Evolutionary conservation across 192 early-diverging fungal genomes (phyloP).

Genomic region (Linnemannia zychae): DNA sequence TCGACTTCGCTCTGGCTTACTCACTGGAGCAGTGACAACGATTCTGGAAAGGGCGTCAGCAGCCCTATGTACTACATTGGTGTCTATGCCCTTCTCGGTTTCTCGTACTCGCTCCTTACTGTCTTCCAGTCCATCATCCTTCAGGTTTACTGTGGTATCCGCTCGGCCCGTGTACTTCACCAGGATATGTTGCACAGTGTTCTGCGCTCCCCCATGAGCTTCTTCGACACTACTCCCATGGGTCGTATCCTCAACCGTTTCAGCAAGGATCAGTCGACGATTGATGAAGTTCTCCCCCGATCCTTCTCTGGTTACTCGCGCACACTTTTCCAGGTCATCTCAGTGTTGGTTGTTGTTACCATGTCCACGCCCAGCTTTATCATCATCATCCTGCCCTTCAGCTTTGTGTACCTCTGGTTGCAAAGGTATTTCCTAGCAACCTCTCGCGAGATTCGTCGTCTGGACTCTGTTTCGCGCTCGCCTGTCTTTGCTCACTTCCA

Average conservation of each 20-base stretch:
- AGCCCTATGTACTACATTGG: slow-evolving; percentile 73
- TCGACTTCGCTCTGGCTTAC: slow-evolving; percentile 79
- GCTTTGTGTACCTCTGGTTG: slow-evolving; percentile 73
- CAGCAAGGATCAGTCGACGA: slow-evolving; percentile 73
- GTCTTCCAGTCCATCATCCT: slow-evolving; percentile 79
- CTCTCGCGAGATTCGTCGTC: slow-evolving; percentile 90
- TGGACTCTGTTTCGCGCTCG: slow-evolving; percentile 76
- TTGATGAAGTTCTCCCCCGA: slow-evolving; percentile 76
- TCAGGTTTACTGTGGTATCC: slow-evolving; percentile 86
- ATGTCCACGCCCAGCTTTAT: slow-evolving; percentile 77
- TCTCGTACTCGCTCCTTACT: slow-evolving; percentile 74
- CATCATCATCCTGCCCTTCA: slow-evolving; percentile 64
- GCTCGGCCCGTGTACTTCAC: slow-evolving; percentile 82
- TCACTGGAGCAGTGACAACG: slow-evolving; percentile 77
- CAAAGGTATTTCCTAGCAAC: slow-evolving; percentile 77
- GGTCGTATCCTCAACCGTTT: slow-evolving; percentile 85
- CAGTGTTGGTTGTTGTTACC: slow-evolving; percentile 62
- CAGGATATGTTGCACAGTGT: slow-evolving; percentile 82
- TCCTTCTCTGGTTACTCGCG: slow-evolving; percentile 66
- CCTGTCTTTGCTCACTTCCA: slow-evolving; percentile 82
- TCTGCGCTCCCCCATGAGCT: slow-evolving; percentile 78
- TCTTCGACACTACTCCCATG: slow-evolving; percentile 84
- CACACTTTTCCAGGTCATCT: slow-evolving; percentile 59
- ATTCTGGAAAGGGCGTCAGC: slow-evolving; percentile 49
- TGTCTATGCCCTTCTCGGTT: slow-evolving; percentile 86